Base-by-base conservation (phyloP, 1,139 yeast species). In the Hyphopichia pseudoburtonii region DNA sequence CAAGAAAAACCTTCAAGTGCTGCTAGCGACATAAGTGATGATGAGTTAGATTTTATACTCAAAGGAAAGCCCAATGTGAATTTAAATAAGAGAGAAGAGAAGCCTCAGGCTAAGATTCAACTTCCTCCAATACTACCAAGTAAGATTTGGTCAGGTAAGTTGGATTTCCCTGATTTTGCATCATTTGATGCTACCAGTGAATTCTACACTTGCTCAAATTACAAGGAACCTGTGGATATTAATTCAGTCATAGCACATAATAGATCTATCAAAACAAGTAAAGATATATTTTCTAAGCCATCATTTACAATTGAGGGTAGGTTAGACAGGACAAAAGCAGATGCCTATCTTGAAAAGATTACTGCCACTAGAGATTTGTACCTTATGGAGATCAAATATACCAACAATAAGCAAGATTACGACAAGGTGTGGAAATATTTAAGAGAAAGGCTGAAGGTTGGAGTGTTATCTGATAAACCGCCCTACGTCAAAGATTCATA, bases 401-500 rank as follows among this genome's bases (percentile, higher is more conserved):
- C 38, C 3, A 50, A 47, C 2, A 56, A 50, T 12, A 51, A 53
- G 4, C 37, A 42, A 2, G 67, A 65, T 22, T 80, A 68, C 51
- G 60, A 66, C 29, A 74, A 70, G 42, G 59, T 86, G 30, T 79
- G 67, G 54, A 67, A 73, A 22, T 82, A 82, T 53, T 74, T 82
- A 46, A 51, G 61, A 28, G 50, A 63, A 3, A 66, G 76, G 32
- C 55, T 59, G 32, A 80, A 81, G 51, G 79, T 72, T 35, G 94
- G 90, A 0, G 92, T 84, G 15, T 62, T 85, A 32, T 69, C 76
- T 26, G 70, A 67, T 16, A 66, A 57, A 43, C 77, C 75, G 1
- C 46, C 56, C 16, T 67, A 70, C 45, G 81, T 82, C 24, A 84
- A 83, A 51, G 94, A 85, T 54, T 71, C 82, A 2, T 86, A 85